Evolutionary conservation across 2,329 filamentous ascomycete genomes (phyloP), one percentile per base, ranked within the genome.

Genomic region (Penicillium sp.): DNA sequence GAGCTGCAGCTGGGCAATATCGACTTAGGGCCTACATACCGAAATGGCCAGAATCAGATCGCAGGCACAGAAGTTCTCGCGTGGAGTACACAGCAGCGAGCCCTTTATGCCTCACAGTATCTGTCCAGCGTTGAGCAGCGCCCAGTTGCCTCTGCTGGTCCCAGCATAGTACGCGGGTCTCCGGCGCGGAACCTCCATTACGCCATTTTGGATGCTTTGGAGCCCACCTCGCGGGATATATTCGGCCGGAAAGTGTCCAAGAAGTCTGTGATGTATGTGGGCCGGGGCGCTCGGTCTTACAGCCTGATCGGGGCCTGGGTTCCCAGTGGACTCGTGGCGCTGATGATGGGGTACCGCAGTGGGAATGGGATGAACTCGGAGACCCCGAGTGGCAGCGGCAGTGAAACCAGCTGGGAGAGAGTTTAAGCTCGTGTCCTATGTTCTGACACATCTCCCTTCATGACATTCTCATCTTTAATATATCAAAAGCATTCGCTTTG

Each of bases 1-100:
- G 91, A 97, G 71, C 83, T 99, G 72, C 91, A 93, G 75, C 86
- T 97, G 1, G 94, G 94, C 58, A 93, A 91, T 23, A 91, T 99
- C 72, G 93, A 97, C 75, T 87, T 93, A 67, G 86, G 86, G 7
- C 82, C 87, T 88, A 75, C 82, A 19, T 75, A 73, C 75, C 71
- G 78, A 69, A 64, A 71, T 66, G 60, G 70, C 67, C 67, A 79
- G 68, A 70, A 70, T 82, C 29, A 75, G 65, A 64, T 73, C 29
- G 72, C 79, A 15, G 76, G 73, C 57, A 78, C 73, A 44, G 84
- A 88, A 59, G 80, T 85, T 2, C 78, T 87, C 3, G 78, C 83
- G 49, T 91, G 89, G 89, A 75, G 66, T 57, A 71, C 68, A 10
- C 65, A 78, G 83, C 74, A 83, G 82, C 64, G 87, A 82, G 13